Base-by-base conservation (phyloP, 2,329 filamentous ascomycete genomes). In the Xylaria sp. region DNA sequence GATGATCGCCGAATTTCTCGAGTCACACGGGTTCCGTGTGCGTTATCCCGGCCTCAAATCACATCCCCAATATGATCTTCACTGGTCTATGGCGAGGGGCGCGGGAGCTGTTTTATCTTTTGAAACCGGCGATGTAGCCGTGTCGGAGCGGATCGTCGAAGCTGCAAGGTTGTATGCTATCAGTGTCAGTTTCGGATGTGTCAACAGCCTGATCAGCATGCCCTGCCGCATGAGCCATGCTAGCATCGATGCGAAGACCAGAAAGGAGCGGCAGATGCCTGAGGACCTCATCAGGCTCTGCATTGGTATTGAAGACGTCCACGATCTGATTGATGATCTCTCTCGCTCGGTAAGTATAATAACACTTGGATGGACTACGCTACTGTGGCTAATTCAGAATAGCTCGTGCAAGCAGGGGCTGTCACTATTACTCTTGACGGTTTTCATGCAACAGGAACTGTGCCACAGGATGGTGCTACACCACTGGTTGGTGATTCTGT, bases 221-320 rank as follows among this genome's bases (percentile, higher is more conserved):
- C 95, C 96, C 9, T 99, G 96, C 83, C 94, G 95, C 76, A 99
- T 99, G 97, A 98, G 95, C 81, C 96, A 99, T 81, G 96, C 96
- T 45, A 97, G 93, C 78, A 99, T 99, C 77, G 96, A 98, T 78
- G 93, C 94, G 67, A 97, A 97, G 84, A 98, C 94, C 60, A 86
- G 96, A 73, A 86, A 89, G 75, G 94, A 97, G 82, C 88, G 94
- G 71, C 91, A 95, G 72, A 92, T 99, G 90, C 96, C 96, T 12
- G 96, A 99, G 81, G 96, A 99, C 79, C 91, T 99, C 68, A 98
- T 99, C 75, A 88, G 96, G 64, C 82, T 99, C 63, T 99, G 96
- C 77, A 94, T 99, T 52, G 96, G 96, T 53, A 99, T 99, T 76
- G 96, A 99, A 80, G 96, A 99, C 80, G 88, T 87, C 3, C 89